Evolutionary conservation across 2,329 filamentous ascomycete genomes (phyloP).

Genomic region (Septoria petroselini): DNA sequence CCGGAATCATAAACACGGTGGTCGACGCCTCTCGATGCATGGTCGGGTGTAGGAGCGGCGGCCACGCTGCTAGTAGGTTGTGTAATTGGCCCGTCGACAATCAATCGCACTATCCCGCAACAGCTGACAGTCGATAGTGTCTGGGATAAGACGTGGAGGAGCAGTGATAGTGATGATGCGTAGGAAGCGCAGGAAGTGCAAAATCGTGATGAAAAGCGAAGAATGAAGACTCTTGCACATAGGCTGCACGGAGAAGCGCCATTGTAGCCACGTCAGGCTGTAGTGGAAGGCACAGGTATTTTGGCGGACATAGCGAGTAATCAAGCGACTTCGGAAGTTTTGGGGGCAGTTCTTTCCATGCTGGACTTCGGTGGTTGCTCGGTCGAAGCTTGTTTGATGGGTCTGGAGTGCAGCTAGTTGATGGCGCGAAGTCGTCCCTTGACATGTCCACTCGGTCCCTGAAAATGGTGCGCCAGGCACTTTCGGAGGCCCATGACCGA

Average conservation of each 20-base stretch:
- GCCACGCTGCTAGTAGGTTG: conserved; percentile 6
- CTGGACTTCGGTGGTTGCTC: conserved; percentile 11
- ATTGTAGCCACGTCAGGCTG: conserved; percentile 3
- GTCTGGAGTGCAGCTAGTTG: conserved; percentile 4
- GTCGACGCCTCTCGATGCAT: conserved; percentile 18
- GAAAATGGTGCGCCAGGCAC: neutral
- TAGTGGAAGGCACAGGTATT: conserved; percentile 14
- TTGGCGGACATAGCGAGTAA: conserved; percentile 11
- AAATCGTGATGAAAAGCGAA: conserved; percentile 1
- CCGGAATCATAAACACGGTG: conserved; percentile 23
- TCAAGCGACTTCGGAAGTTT: neutral
- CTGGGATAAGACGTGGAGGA: neutral
- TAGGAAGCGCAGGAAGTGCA: conserved; percentile 1
- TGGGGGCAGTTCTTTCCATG: neutral
- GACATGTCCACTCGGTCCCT: conserved; percentile 8
- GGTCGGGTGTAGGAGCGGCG: neutral
- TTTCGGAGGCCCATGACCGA: conserved; percentile 5
- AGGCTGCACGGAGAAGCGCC: neutral
- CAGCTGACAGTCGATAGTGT: neutral
- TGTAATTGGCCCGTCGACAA: conserved; percentile 1
- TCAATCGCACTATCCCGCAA: conserved; percentile 2
- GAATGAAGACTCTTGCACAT: neutral
- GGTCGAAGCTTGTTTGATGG: conserved; percentile 7
- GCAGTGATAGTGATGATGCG: neutral
- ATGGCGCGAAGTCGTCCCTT: conserved; percentile 16